These are phyloP conservation scores for Gonium pectorale DNA, from an alignment of 139 green algal species.

Conservation along the genomic window DNA sequence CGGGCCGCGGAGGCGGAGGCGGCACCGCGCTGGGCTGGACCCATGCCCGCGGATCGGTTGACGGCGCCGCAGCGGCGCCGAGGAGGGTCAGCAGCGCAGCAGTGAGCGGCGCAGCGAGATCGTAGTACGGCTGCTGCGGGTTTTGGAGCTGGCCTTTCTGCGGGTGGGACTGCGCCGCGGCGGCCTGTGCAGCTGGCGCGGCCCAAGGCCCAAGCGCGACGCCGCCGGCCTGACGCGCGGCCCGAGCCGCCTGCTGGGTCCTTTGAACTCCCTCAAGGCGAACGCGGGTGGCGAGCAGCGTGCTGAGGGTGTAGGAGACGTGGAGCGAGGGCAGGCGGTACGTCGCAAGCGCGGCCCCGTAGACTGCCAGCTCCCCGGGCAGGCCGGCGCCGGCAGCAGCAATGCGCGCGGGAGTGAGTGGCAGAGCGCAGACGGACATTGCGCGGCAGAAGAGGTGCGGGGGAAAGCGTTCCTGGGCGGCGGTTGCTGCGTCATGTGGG, in stretches of 20 bases:
- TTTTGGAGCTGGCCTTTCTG: too few relatives aligned
- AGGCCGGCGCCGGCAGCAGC: not conserved
- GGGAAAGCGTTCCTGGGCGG: not conserved
- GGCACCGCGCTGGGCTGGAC: not conserved
- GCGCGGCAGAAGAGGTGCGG: not conserved
- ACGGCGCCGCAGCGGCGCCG: too few relatives aligned
- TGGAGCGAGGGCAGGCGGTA: not conserved
- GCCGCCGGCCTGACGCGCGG: not conserved
- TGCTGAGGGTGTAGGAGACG: not conserved
- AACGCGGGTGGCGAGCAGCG: not conserved
- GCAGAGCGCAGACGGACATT: not conserved
- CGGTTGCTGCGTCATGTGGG: too few relatives aligned
- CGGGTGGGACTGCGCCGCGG: not conserved
- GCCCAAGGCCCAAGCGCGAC: not conserved
- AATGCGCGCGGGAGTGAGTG: not conserved
- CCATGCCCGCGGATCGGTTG: too few relatives aligned
- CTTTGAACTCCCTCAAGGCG: not conserved
- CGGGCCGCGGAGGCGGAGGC: not conserved
- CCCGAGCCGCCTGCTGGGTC: not conserved
- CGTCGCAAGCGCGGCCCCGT: not conserved
- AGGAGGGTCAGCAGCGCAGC: not conserved
- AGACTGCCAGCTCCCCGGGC: not conserved
- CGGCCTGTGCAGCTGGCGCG: not conserved
- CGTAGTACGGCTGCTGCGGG: constrained; percentile 1
- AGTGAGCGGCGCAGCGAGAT: not conserved